Conservation (phyloP, 495 filamentous ascomycete genomes). For the Penicillium samsonianum region DNA sequence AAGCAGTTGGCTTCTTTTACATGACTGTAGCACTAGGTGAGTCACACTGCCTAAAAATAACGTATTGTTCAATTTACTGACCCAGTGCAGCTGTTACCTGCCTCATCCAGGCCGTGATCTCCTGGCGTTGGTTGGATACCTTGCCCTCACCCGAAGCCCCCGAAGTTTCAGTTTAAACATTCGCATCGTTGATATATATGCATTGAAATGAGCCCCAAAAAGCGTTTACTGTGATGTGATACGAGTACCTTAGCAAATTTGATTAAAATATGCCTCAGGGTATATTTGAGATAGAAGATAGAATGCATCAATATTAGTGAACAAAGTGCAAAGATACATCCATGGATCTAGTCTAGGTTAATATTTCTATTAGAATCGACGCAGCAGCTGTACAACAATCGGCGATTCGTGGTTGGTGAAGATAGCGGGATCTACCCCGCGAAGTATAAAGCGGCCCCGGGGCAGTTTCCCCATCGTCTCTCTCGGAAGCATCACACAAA, state of each 20-base stretch:
- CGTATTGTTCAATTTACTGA: background rate
- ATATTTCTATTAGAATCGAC: background rate
- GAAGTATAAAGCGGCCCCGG: background rate
- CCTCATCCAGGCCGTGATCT: slow-evolving; percentile 1
- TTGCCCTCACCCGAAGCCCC: background rate
- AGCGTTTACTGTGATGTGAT: background rate
- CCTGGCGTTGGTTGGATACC: slow-evolving; percentile 10
- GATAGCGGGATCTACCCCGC: slow-evolving; percentile 1
- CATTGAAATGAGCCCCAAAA: background rate
- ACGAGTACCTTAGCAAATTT: background rate
- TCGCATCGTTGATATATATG: background rate
- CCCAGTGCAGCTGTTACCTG: background rate
- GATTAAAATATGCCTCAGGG: background rate
- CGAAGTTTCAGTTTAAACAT: background rate
- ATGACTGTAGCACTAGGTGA: slow-evolving; percentile 19
- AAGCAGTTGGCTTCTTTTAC: slow-evolving; percentile 23
- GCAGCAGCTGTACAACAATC: too few relatives aligned
- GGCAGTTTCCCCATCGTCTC: background rate
- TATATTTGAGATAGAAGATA: background rate
- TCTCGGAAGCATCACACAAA: too few relatives aligned
- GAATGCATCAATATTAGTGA: background rate
- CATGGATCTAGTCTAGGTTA: background rate
- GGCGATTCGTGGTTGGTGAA: background rate
- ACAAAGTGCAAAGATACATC: too few relatives aligned
- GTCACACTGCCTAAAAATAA: background rate